Base-by-base conservation (phyloP, 1,284 basidiomycete species). In the Amylostereum chailletii region DNA sequence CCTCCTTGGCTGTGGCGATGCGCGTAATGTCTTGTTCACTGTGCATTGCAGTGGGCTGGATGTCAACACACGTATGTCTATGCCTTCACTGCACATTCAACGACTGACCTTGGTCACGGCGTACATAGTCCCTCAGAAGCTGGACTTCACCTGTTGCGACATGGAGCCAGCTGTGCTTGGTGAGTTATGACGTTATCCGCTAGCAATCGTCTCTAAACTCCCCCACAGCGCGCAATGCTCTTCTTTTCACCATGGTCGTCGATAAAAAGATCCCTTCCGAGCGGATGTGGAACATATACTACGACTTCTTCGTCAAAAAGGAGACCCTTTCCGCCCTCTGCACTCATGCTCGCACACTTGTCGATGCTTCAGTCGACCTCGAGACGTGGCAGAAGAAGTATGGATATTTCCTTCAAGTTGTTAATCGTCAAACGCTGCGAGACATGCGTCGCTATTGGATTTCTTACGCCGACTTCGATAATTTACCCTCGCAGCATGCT, bases 131-230 rank as follows among this genome's bases (percentile, higher is more conserved):
- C 48, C 57, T 5, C 69, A 75, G 19, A 61, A 53, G 8, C 55
- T 81, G 9, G 80, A 83, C 53, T 68, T 83, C 50, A 83, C 81
- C 1, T 83, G 80, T 50, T 77, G 75, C 50, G 81, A 83, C 59
- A 55, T 67, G 9, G 80, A 84, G 38, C 71, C 78, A 2, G 81
- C 71, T 0, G 63, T 82, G 1, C 59, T 83, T 11, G 79, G 81
- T 79, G 51, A 39, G 59, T 50, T 29, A 29, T 7, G n/a, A 19
- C 6, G 8, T 34, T 31, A 3, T 33, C 8, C 26, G 43, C 38
- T 8, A 26, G 45, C 3, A n/a, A 43, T 10, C 30, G 32, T 29
- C 41, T 38, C 33, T 31, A 37, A 26, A 51, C 32, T 9, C 10
- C 29, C 29, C 39, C 38, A 10, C 42, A 74, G 73, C 72, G 26